These are phyloP conservation scores for Irpex sp. DNA, from an alignment of 1,284 basidiomycete species.

Conservation along the genomic window DNA sequence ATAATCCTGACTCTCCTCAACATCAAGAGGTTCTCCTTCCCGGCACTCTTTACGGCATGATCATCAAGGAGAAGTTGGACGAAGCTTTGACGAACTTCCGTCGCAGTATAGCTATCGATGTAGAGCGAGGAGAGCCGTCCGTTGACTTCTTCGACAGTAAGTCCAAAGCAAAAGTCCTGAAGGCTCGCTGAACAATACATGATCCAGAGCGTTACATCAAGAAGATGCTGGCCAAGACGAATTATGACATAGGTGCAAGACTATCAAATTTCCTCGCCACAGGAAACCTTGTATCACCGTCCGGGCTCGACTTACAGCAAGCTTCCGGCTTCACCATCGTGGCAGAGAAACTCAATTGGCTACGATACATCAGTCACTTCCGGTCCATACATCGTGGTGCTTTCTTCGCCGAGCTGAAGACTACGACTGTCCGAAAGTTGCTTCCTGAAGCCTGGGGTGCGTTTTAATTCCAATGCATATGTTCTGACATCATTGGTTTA, in stretches of 20 bases:
- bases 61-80: conserved; percentile 96
- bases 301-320: conserved; percentile 96
- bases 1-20: conserved; percentile 99
- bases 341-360: conserved; percentile 98
- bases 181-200: conserved; percentile 7
- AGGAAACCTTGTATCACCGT: conserved; percentile 92
- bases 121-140: conserved; percentile 65
- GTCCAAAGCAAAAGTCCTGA: conserved; percentile 24
- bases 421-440: conserved; percentile 95
- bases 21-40: conserved; percentile 98
- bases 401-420: conserved; percentile 99
- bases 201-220: conserved; percentile 75
- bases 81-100: conserved; percentile 83
- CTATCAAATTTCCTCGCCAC: conserved; percentile 96
- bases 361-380: conserved; percentile 98
- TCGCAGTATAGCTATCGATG: conserved; percentile 71
- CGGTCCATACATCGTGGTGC: conserved; percentile 98
- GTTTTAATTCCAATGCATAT: conserved; percentile 17
- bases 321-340: conserved; percentile 97
- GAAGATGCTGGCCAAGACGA: conserved; percentile 76
- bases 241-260: conserved; percentile 90
- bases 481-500: conserved; percentile 2
- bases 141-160: conserved; percentile 87
- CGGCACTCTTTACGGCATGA: conserved; percentile 92
- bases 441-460: conserved; percentile 97